These are phyloP conservation scores for Venturia aucupariae DNA, from an alignment of 2,329 filamentous ascomycete species.

Conservation along the genomic window DNA sequence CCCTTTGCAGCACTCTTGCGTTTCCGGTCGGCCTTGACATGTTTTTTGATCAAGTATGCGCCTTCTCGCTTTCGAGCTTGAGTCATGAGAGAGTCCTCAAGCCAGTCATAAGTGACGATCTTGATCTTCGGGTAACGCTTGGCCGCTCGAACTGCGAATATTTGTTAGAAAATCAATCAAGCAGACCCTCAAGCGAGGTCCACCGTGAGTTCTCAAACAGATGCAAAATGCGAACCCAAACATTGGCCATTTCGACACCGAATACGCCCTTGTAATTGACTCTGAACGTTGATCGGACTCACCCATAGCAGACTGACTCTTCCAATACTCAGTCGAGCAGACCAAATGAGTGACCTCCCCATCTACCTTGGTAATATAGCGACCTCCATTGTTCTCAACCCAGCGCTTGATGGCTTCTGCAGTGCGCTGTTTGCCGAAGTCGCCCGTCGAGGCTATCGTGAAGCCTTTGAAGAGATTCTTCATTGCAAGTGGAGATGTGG, in stretches of 20 bases:
- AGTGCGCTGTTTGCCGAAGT: constrained; percentile 41
- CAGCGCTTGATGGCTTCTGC: constrained; percentile 54
- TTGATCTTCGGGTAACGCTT: constrained; percentile 17
- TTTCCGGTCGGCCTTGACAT: constrained; percentile 21
- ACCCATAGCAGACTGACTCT: constrained; percentile 33
- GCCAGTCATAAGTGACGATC: constrained; percentile 36
- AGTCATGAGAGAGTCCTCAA: constrained; percentile 39
- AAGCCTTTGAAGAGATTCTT: constrained; percentile 42
- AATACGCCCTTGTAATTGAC: too few relatives aligned
- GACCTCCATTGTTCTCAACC: constrained; percentile 54
- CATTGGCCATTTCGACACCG: too few relatives aligned
- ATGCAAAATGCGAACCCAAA: too few relatives aligned
- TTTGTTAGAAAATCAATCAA: background rate
- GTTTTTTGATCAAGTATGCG: constrained; percentile 26
- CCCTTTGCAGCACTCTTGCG: constrained; percentile 24
- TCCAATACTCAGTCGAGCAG: constrained; percentile 53
- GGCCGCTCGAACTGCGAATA: background rate
- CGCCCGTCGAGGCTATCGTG: constrained; percentile 49
- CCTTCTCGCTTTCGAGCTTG: constrained; percentile 25
- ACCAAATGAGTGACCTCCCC: constrained; percentile 63
- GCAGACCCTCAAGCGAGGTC: too few relatives aligned
- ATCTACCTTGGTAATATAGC: constrained; percentile 43
- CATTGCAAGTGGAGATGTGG: constrained; percentile 19
- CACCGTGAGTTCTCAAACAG: too few relatives aligned
- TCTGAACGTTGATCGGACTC: constrained; percentile 18